Evolutionary conservation across 331 rosid genomes (phyloP).

Genomic region (Malus hybrid): DNA sequence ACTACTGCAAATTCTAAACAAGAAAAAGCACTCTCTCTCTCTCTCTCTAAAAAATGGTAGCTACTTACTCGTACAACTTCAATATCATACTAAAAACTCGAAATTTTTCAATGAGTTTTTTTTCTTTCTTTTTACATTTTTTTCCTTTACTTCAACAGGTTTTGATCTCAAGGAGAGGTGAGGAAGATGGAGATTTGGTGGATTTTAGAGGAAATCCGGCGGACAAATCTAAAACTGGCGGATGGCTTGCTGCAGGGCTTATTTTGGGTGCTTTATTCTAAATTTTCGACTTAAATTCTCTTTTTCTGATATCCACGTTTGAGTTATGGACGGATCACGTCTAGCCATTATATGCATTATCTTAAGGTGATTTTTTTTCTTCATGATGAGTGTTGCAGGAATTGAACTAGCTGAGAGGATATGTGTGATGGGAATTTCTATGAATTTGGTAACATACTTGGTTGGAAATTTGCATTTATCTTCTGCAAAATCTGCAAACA

Average conservation of each 20-base stretch:
- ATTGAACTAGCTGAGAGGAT: conserved; percentile 88
- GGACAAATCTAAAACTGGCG: conserved; percentile 68
- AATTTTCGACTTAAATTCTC: neutral
- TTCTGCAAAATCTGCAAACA: conserved; percentile 74
- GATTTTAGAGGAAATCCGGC: conserved; percentile 63
- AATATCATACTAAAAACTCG: neutral
- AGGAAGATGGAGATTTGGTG: conserved; percentile 35
- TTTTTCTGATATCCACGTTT: neutral
- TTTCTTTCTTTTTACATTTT: neutral
- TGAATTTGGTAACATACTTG: conserved; percentile 90
- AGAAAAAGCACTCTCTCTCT: neutral
- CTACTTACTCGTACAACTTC: neutral
- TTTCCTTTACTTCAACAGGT: conserved; percentile 39
- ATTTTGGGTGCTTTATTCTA: conserved; percentile 52
- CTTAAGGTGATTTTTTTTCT: neutral
- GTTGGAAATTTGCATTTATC: conserved; percentile 59
- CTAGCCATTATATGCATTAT: neutral
- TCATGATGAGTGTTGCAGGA: conserved; percentile 36
- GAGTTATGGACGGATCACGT: neutral
- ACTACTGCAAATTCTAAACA: too few relatives aligned
- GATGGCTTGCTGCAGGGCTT: conserved; percentile 93
- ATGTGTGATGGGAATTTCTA: conserved; percentile 78
- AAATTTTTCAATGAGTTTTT: neutral
- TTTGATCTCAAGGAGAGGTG: conserved; percentile 36
- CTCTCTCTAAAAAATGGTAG: conserved; percentile 12